Evolutionary conservation across 2,329 filamentous ascomycete species (phyloP).

Genomic region (Cercospora zeina): DNA sequence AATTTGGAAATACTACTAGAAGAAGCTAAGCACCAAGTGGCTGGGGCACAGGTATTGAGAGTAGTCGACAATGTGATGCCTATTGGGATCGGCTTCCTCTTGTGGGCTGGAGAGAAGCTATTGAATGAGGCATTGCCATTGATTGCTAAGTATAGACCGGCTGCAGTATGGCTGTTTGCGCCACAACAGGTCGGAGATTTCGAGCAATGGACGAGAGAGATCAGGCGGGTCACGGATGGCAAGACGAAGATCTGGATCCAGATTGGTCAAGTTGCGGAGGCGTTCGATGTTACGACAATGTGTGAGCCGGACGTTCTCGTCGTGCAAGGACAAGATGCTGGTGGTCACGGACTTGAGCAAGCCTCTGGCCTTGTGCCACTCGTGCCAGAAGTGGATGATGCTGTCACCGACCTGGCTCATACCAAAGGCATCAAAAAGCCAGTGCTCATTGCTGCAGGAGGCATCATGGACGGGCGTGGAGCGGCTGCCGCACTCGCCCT

Average conservation of each 20-base stretch:
- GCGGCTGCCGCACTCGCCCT: conserved; percentile 58
- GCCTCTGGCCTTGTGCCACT: conserved; percentile 59
- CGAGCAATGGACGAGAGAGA: conserved; percentile 38
- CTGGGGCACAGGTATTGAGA: conserved; percentile 27
- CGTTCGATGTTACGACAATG: conserved; percentile 51
- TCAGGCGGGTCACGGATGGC: conserved; percentile 39
- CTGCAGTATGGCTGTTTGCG: conserved; percentile 68
- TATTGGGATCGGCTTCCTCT: conserved; percentile 64
- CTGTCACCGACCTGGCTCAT: conserved; percentile 42
- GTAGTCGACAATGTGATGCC: conserved; percentile 43
- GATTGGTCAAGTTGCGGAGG: conserved; percentile 60
- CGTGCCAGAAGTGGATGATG: conserved; percentile 58
- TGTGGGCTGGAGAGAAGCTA: conserved; percentile 48
- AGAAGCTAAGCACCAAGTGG: conserved; percentile 32
- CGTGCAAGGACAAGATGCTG: conserved; percentile 64
- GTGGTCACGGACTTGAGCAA: conserved; percentile 60
- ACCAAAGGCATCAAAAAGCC: conserved; percentile 32
- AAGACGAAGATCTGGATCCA: conserved; percentile 59
- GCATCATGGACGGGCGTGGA: conserved; percentile 58
- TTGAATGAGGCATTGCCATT: conserved; percentile 53
- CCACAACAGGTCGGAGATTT: conserved; percentile 49
- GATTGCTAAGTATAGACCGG: conserved; percentile 52
- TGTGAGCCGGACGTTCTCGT: conserved; percentile 60
- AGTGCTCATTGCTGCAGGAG: conserved; percentile 58
- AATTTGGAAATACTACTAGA: conserved; percentile 40